These are phyloP conservation scores for Alternaria incomplexa DNA, from an alignment of 2,329 filamentous ascomycete species.

Conservation along the genomic window DNA sequence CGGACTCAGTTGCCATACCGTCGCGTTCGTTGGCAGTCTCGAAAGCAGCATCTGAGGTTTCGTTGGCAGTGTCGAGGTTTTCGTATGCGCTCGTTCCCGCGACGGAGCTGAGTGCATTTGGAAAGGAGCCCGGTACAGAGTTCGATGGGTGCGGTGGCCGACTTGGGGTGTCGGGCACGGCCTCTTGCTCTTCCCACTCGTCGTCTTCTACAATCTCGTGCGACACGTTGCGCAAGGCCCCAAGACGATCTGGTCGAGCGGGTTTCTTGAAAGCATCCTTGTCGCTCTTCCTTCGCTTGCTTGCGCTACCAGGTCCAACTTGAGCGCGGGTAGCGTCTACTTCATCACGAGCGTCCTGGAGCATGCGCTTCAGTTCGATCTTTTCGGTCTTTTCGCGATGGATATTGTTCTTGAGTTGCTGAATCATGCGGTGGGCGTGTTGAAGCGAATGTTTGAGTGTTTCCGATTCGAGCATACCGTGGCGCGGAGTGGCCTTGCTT, in stretches of 20 bases:
- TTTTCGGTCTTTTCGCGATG: constrained; percentile 99
- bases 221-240: constrained; percentile 71
- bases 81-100: constrained; percentile 60
- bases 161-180: constrained; percentile 62
- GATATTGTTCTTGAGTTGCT: constrained; percentile 91
- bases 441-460: constrained; percentile 92
- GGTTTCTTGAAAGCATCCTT: constrained; percentile 77
- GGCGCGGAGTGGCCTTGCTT: constrained; percentile 87
- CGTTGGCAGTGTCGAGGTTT: constrained; percentile 81
- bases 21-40: constrained; percentile 79
- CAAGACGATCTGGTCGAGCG: constrained; percentile 73
- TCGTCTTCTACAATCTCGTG: constrained; percentile 83
- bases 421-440: constrained; percentile 95
- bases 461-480: constrained; percentile 91
- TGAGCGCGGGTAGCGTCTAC: constrained; percentile 71
- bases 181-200: constrained; percentile 81
- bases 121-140: constrained; percentile 39
- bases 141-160: constrained; percentile 42
- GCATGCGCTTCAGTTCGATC: constrained; percentile 90
- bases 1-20: constrained; percentile 76
- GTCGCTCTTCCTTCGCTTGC: constrained; percentile 63
- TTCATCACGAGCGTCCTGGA: constrained; percentile 94
- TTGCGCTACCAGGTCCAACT: constrained; percentile 52
- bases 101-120: constrained; percentile 42
- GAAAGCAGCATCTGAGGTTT: constrained; percentile 68